Evolutionary conservation across 2,329 filamentous ascomycete genomes (phyloP).

Genomic region (Pestalotiopsis sp.): DNA sequence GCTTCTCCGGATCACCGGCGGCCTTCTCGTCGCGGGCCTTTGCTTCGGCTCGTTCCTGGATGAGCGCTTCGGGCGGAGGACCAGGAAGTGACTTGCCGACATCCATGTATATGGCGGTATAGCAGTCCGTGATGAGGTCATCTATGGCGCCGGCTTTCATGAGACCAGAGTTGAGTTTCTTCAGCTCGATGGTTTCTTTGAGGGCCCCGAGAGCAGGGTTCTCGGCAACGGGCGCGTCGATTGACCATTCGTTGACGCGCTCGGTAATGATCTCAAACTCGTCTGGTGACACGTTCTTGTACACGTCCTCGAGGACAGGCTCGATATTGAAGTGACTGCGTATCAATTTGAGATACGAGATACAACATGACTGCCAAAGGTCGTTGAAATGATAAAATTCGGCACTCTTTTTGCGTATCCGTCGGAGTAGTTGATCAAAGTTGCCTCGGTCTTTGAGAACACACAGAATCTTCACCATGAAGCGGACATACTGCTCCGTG

Average conservation of each 20-base stretch:
- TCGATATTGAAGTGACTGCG: conserved; percentile 50
- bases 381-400: conserved; percentile 70
- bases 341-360: conserved; percentile 56
- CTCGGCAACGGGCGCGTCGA: conserved; percentile 13
- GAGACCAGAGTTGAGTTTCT: conserved; percentile 79
- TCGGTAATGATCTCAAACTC: conserved; percentile 61
- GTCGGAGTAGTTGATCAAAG: conserved; percentile 76
- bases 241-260: conserved; percentile 54
- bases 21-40: conserved; percentile 20
- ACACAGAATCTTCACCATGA: conserved; percentile 75
- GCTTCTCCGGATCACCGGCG: conserved; percentile 40
- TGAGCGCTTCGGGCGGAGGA: conserved; percentile 47
- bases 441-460: conserved; percentile 75
- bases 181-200: conserved; percentile 61
- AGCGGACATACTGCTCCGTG: conserved; percentile 82
- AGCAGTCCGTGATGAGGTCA: conserved; percentile 90
- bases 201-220: conserved; percentile 54
- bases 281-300: conserved; percentile 55
- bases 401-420: conserved; percentile 78
- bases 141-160: conserved; percentile 88
- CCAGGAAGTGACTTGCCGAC: conserved; percentile 63
- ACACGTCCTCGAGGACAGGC: conserved; percentile 53
- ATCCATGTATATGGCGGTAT: conserved; percentile 74
- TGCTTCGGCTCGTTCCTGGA: conserved; percentile 43
- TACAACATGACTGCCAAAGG: conserved; percentile 59